Conservation (phyloP, 305 asterid species). For the Euphrasia arctica region DNA sequence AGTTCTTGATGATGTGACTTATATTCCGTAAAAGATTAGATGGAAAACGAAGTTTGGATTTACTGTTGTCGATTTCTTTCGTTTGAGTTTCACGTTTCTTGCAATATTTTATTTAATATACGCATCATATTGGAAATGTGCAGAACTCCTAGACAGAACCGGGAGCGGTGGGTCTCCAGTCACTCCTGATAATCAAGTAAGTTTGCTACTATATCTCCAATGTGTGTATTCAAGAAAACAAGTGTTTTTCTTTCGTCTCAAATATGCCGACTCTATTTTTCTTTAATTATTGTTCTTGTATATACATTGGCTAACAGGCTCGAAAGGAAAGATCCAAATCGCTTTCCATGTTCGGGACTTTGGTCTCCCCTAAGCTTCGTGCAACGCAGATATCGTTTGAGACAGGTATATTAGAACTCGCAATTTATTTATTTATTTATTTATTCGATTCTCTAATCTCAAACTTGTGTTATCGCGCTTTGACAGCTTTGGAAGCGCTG, state of each 20-base stretch:
- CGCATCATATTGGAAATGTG: constrained; percentile 6
- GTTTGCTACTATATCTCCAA: constrained; percentile 21
- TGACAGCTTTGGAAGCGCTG: constrained; percentile 68
- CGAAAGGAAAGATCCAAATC: constrained; percentile 45
- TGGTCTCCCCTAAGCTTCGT: constrained; percentile 87
- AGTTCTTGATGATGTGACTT: not conserved
- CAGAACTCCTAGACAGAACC: constrained; percentile 43
- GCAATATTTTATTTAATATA: constrained; percentile 3
- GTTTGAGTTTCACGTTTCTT: constrained; percentile 13
- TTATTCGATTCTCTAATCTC: not conserved
- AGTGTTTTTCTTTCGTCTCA: not conserved
- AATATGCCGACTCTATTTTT: no score
- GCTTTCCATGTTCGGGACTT: constrained; percentile 71
- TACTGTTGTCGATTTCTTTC: not conserved
- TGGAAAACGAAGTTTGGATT: not conserved
- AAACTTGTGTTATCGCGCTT: constrained; percentile 3
- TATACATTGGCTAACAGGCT: constrained; percentile 17
- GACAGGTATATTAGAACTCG: constrained; percentile 45
- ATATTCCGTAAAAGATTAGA: no score
- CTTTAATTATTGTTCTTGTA: not conserved
- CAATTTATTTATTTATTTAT: not conserved
- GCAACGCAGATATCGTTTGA: constrained; percentile 79
- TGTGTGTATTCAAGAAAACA: not conserved
- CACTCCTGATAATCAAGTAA: constrained; percentile 47
- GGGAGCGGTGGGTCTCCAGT: constrained; percentile 47